phyloP scores from a whole-genome alignment of 2,329 filamentous ascomycete species.

The Immersiporthe knoxdaviesiana region DNA sequence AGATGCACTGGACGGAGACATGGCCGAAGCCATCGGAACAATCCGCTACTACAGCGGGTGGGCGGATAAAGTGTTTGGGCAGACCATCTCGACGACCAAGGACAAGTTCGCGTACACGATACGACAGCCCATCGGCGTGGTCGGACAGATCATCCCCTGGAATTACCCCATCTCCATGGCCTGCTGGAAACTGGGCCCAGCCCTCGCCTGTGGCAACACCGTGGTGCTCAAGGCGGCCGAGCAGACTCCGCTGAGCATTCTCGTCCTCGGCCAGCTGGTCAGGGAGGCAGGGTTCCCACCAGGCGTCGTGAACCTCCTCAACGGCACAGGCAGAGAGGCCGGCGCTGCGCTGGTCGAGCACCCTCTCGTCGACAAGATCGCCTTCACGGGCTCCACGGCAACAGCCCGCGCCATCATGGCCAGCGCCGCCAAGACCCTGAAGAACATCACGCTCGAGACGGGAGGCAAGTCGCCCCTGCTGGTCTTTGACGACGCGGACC shows the following conservation, averaged over 20 bases:
- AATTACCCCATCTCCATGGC: conserved; percentile 61
- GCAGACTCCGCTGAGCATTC: conserved; percentile 67
- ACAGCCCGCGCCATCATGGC: conserved; percentile 79
- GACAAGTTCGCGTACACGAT: conserved; percentile 77
- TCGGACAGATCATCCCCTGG: conserved; percentile 77
- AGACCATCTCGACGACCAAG: conserved; percentile 71
- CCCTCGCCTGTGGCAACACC: conserved; percentile 66
- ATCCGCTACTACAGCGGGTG: conserved; percentile 52
- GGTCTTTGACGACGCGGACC: conserved; percentile 67
- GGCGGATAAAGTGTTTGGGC: conserved; percentile 78
- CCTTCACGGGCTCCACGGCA: conserved; percentile 75
- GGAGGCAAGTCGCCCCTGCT: conserved; percentile 69
- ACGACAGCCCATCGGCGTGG: conserved; percentile 76
- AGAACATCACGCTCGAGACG: conserved; percentile 69
- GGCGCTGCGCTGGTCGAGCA: conserved; percentile 72
- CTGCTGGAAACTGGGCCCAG: conserved; percentile 76
- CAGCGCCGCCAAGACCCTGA: conserved; percentile 66
- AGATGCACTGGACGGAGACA: conserved; percentile 2
- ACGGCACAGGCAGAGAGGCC: conserved; percentile 69
- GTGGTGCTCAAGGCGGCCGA: conserved; percentile 69
- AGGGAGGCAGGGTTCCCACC: conserved; percentile 77
- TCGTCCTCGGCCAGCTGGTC: conserved; percentile 68
- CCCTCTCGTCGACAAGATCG: conserved; percentile 72
- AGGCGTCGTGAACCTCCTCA: conserved; percentile 76
- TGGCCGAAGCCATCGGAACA: conserved; percentile 33